These are phyloP conservation scores for Excoecaria cochinchinensis DNA, from an alignment of 345 rosid genomes.

Conservation along the genomic window DNA sequence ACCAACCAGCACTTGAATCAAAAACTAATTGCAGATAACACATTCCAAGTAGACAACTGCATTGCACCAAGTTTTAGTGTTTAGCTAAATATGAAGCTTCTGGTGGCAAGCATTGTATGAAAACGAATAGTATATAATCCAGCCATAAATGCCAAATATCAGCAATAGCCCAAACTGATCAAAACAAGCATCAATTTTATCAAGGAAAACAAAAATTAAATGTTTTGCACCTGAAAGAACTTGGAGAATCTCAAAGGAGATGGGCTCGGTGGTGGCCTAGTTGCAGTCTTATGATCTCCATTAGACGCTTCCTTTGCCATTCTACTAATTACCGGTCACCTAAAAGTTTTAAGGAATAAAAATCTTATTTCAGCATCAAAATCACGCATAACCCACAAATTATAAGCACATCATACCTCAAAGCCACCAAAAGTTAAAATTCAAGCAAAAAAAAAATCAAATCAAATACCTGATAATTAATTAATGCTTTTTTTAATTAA, in stretches of 20 bases:
- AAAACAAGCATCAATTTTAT: background rate
- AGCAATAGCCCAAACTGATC: background rate
- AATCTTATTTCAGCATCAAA: slow-evolving; percentile 14
- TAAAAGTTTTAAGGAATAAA: background rate
- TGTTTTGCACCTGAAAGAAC: slow-evolving; percentile 55
- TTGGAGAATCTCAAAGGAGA: slow-evolving; percentile 74
- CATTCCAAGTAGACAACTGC: background rate
- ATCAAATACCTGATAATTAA: background rate
- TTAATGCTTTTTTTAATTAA: background rate
- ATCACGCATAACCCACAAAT: slow-evolving; percentile 8
- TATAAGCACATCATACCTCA: background rate
- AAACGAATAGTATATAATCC: background rate
- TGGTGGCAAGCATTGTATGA: background rate
- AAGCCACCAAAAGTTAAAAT: background rate
- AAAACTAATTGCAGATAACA: background rate
- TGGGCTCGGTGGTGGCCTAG: slow-evolving; percentile 63
- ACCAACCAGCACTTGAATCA: background rate
- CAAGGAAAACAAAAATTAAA: background rate
- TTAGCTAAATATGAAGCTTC: background rate
- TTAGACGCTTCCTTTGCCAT: slow-evolving; percentile 51
- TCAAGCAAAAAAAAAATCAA: background rate
- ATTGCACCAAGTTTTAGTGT: background rate
- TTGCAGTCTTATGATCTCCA: slow-evolving; percentile 42
- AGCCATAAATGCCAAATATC: background rate
- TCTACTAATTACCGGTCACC: slow-evolving; percentile 21